Conservation (phyloP, 768 basidiomycete species). For the Heimioporus sp. region DNA sequence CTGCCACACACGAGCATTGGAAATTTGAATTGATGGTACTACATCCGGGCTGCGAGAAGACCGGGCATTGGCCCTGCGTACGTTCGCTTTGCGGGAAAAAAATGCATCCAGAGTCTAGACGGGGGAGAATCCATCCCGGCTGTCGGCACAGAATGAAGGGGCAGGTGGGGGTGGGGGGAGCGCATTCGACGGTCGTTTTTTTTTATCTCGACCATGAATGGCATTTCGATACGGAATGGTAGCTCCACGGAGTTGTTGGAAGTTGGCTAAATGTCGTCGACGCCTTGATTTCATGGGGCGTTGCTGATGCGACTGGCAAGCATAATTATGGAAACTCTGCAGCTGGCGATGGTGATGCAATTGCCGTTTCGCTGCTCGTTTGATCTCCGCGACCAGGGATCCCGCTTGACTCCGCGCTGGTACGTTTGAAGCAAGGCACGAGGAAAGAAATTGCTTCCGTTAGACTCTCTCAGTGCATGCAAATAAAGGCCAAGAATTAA, state of each 20-base stretch:
- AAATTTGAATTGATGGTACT: not conserved
- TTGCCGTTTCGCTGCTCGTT: constrained; percentile 10
- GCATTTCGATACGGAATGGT: not conserved
- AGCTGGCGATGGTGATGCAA: constrained; percentile 2
- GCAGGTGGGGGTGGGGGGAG: too few relatives aligned
- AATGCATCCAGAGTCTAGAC: not conserved
- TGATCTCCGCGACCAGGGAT: constrained; percentile 30
- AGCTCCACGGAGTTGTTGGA: constrained; percentile 28
- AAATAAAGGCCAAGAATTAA: constrained; percentile 11
- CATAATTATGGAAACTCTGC: not conserved
- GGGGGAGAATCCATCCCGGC: not conserved
- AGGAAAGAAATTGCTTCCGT: constrained; percentile 27
- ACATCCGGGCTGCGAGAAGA: not conserved
- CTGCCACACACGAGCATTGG: not conserved
- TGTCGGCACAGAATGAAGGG: not conserved
- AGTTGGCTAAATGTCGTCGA: constrained; percentile 1
- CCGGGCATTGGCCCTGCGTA: too few relatives aligned
- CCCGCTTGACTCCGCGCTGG: constrained; percentile 5
- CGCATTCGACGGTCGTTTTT: not conserved
- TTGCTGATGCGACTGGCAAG: constrained; percentile 3
- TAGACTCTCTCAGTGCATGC: constrained; percentile 23
- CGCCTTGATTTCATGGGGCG: constrained; percentile 1
- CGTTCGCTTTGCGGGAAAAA: not conserved
- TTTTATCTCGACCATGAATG: not conserved
- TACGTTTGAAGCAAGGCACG: constrained; percentile 10